Evolutionary conservation across 1,284 basidiomycete species (phyloP), one percentile per base, ranked within the genome.

Genomic region (Sporisorium sorghi): DNA sequence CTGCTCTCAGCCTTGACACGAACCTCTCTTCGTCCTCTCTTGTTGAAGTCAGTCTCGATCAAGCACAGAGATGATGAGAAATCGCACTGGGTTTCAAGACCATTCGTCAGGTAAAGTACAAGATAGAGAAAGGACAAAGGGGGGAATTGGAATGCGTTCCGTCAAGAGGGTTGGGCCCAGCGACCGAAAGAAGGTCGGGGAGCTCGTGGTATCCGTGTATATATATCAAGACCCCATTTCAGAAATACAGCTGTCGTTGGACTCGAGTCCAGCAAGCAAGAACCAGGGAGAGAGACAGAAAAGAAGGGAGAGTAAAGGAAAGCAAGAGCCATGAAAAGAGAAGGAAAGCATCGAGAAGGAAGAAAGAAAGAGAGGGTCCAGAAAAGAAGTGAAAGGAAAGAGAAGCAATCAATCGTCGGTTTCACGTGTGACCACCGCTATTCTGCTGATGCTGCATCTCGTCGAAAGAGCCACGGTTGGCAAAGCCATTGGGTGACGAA

Each of bases 161-260:
- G 57, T 56, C 52, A 28, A 60, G 23, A 39, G 33, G 58, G 26
- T 21, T 30, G 46, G 35, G 57, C 52, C 46, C 37, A 26, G 39
- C 47, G 39, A n/a, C 58, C 30, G n/a, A n/a, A n/a, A 46, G 28
- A 23, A 12, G 23, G 32, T 19, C 35, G 28, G 35, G n/a, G 26
- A 47, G 50, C 32, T 37, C 42, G 26, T 59, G 51, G 56, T 58
- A 70, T 70, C 51, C 67, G 67, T 70, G 57, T 70, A 64, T 71
- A 43, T 35, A 49, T 65, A 71, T 56, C 60, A 57, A 50, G 39
- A 51, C 53, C 62, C 58, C 15, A 37, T 21, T 26, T 52, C 43
- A 53, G 54, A 57, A 61, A 51, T 65, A 65, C 61, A 71, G 37
- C 53, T 53, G 58, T 30, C 35, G 17, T 17, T 54, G 3, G 33